These are phyloP conservation scores for Drechslerella stenobrocha DNA, from an alignment of 2,329 filamentous ascomycete species.

Conservation along the genomic window DNA sequence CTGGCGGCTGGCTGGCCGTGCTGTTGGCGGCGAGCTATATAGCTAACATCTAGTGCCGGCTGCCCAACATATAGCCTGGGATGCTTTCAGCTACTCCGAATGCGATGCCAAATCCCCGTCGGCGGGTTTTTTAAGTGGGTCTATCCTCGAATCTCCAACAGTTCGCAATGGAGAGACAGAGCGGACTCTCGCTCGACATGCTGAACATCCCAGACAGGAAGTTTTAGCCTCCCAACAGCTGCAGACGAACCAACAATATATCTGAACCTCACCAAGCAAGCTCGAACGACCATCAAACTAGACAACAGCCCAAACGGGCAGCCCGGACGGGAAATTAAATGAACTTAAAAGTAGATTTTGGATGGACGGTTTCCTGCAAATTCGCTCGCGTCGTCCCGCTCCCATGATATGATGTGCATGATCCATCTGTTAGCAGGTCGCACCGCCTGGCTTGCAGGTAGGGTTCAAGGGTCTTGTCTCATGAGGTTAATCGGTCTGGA, in stretches of 20 bases:
- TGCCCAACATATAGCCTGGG: too few species aligned
- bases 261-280: not conserved
- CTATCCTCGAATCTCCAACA: not conserved
- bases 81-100: not conserved
- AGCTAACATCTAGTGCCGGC: too few species aligned
- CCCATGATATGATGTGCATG: conserved; percentile 42
- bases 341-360: not conserved
- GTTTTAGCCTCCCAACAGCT: conserved; percentile 2
- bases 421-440: conserved; percentile 6
- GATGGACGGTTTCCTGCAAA: conserved; percentile 21
- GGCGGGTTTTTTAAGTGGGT: not conserved
- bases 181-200: not conserved
- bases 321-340: conserved; percentile 2
- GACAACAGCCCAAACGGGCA: not conserved
- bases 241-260: not conserved
- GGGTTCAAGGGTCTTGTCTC: conserved; percentile 40
- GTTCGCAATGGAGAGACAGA: not conserved
- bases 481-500: not conserved
- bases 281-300: not conserved
- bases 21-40: too few species aligned
- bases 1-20: too few species aligned
- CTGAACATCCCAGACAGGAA: conserved; percentile 1
- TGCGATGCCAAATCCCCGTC: not conserved
- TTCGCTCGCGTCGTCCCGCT: conserved; percentile 49
- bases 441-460: conserved; percentile 22